Conservation (phyloP, 2,329 filamentous ascomycete genomes). For the Pseudogymnoascus sp. region DNA sequence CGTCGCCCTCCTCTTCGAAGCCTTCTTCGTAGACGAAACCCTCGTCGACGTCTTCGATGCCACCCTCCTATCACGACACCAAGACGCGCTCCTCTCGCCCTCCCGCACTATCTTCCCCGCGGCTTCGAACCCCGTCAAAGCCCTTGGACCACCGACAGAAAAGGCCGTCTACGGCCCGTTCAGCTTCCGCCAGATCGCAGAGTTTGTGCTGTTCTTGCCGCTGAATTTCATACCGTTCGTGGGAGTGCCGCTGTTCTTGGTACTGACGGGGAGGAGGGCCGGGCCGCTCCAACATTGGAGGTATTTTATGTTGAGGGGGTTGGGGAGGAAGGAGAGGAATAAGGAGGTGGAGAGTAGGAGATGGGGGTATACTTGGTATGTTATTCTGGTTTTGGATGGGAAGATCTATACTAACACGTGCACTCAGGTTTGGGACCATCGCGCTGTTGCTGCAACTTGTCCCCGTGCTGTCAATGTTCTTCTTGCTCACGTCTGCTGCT, state of each 20-base stretch:
- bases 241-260: conserved; percentile 76
- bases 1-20: conserved; percentile 55
- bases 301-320: conserved; percentile 74
- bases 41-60: conserved; percentile 78
- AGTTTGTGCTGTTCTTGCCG: conserved; percentile 71
- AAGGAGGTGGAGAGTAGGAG: conserved; percentile 58
- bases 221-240: conserved; percentile 82
- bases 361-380: conserved; percentile 79
- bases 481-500: conserved; percentile 77
- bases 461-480: conserved; percentile 87
- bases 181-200: conserved; percentile 81
- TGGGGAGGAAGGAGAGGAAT: conserved; percentile 67
- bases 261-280: conserved; percentile 78
- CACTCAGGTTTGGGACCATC: conserved; percentile 66
- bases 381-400: not conserved
- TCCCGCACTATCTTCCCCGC: conserved; percentile 60
- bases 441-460: conserved; percentile 81
- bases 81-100: conserved; percentile 59
- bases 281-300: conserved; percentile 87
- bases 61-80: conserved; percentile 29
- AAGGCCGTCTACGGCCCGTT: conserved; percentile 79
- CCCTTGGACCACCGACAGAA: conserved; percentile 73
- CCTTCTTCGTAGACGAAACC: conserved; percentile 73
- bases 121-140: conserved; percentile 65
- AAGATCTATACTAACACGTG: not conserved